Evolutionary conservation across 441 rosid species (phyloP), one percentile per base, ranked within the genome.

Genomic region (Gossypium gossypioides): DNA sequence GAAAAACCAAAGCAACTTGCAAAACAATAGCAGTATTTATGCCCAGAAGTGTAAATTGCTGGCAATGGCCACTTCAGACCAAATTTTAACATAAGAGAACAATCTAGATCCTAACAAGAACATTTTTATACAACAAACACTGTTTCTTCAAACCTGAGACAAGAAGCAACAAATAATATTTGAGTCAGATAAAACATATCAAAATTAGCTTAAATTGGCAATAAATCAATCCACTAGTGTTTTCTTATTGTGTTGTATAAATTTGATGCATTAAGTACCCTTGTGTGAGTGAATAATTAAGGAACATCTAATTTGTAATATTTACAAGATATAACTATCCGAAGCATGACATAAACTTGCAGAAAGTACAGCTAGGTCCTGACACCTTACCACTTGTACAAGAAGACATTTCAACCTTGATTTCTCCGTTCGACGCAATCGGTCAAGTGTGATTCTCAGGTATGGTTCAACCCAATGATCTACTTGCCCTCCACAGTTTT

Each of bases 401-500:
- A 96, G 93, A 77, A 96, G 97, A 76, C 98, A 91, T 79, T 89
- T 96, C 84, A 96, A 87, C 79, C 88, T 86, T 62, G 93, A 77
- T 81, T 87, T 92, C 72, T 88, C 91, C 18, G 97, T 78, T 56
- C 92, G 83, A 50, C 82, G 89, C 76, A 96, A 81, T 74, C 97
- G 85, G 71, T 90, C 96, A 74, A 92, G 81, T 13, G 96, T 86
- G 57, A 96, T 78, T 84, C 89, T 86, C 68, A 96, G 79, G 82
- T 89, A 96, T 78, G 98, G 97, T 75, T 96, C 99, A 73, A 88
- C 87, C 92, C 96, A 96, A 2, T 87, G 96, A 85, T 96, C 99
- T 73, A 96, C 97, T 74, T 86, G 98, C 58, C 98, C 99, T 83
- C 84, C 90, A 79, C 98, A 90, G 75, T 90, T 96, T 85, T 96